Percentiles rank a stretch among this genome's conserved stretches.
Evolutionary conservation across 1,284 basidiomycete genomes (phyloP).

Genomic region (Takashimella koratensis): DNA sequence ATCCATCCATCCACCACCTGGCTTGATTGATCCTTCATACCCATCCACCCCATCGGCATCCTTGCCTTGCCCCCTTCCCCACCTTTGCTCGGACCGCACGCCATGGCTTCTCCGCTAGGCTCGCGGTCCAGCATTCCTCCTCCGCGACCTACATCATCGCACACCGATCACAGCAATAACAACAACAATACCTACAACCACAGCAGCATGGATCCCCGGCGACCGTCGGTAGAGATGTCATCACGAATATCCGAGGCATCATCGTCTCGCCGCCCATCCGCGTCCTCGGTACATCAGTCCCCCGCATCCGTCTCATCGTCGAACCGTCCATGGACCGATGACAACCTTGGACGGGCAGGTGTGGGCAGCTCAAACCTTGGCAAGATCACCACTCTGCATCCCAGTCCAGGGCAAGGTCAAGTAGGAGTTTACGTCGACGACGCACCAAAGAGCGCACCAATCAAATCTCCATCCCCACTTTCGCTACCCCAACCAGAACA

Average conservation of each 20-base stretch:
- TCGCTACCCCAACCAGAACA: background rate
- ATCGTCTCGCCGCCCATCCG: conserved; percentile 19
- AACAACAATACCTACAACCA: background rate
- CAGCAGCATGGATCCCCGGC: background rate
- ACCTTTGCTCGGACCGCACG: background rate
- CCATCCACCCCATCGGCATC: too few species aligned
- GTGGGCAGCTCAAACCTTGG: background rate
- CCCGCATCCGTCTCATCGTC: conserved; percentile 28
- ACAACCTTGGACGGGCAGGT: conserved; percentile 3
- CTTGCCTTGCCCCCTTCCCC: too few species aligned
- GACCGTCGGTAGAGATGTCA: background rate
- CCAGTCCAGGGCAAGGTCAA: conserved; percentile 19
- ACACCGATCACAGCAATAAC: background rate
- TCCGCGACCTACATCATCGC: background rate
- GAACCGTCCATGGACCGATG: conserved; percentile 11
- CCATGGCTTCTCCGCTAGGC: background rate
- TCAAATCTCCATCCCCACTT: conserved; percentile 2
- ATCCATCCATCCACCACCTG: too few species aligned
- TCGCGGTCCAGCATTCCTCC: background rate
- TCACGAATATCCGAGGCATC: background rate
- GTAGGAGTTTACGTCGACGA: conserved; percentile 7
- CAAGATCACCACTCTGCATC: conserved; percentile 17
- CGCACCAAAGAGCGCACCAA: conserved; percentile 30
- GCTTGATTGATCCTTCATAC: too few species aligned
- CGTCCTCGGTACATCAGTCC: conserved; percentile 23